phyloP scores from a whole-genome alignment of 306 rosid genomes.

The Vigna angularis region DNA sequence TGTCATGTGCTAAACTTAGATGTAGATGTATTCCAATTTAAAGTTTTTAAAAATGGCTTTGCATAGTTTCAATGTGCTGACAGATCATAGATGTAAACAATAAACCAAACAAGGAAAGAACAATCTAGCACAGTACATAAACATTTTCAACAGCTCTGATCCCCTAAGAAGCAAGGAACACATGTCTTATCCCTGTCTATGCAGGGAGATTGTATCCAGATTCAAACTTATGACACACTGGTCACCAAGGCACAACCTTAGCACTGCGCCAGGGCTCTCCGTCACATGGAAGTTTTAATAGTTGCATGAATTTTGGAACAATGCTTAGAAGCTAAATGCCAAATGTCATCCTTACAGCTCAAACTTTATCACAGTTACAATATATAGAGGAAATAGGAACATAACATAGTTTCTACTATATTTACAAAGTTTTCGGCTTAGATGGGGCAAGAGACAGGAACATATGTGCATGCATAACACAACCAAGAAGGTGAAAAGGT shows the following conservation, averaged over 20 bases:
- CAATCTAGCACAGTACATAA: neutral
- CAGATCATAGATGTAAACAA: conserved; percentile 31
- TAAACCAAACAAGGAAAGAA: conserved; percentile 10
- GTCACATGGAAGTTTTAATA: neutral
- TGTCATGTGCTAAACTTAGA: conserved; percentile 13
- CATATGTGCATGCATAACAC: conserved; percentile 3
- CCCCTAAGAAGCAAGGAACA: neutral
- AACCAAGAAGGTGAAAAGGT: conserved; percentile 18
- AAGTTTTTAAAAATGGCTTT: conserved; percentile 1
- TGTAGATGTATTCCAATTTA: conserved; percentile 19
- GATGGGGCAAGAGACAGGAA: conserved; percentile 4
- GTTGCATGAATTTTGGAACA: neutral
- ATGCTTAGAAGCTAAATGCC: conserved; percentile 28
- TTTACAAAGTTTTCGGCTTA: neutral
- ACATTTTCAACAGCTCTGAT: neutral
- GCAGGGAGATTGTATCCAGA: too few relatives aligned
- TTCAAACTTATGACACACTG: too few relatives aligned
- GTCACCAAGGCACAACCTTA: too few relatives aligned
- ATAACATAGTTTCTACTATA: conserved; percentile 17
- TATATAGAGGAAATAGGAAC: neutral
- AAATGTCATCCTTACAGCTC: conserved; percentile 1
- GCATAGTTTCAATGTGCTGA: conserved; percentile 6
- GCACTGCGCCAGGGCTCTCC: too few relatives aligned
- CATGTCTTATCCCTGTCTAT: too few relatives aligned
- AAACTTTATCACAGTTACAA: conserved; percentile 14